Conservation (phyloP, 164 flowering plant species). For the Berberis thunbergii region DNA sequence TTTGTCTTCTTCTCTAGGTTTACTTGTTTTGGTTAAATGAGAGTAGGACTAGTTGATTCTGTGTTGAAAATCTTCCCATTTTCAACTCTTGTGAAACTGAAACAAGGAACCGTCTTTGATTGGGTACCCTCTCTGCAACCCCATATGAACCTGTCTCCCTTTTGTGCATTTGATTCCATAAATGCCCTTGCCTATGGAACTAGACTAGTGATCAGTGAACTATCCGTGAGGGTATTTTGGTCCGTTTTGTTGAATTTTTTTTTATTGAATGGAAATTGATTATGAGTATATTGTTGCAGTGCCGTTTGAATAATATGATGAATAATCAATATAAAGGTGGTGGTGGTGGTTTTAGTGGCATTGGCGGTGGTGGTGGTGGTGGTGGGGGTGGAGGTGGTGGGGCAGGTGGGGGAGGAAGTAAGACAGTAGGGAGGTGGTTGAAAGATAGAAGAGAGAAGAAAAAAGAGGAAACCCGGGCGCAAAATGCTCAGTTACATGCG, state of each 20-base stretch:
- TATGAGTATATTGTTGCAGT: constrained; percentile 12
- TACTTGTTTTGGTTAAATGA: not conserved
- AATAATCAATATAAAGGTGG: constrained; percentile 31
- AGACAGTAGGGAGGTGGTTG: constrained; percentile 95
- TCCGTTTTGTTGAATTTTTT: not conserved
- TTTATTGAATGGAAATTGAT: not conserved
- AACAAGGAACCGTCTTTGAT: constrained; percentile 7
- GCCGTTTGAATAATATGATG: constrained; percentile 35
- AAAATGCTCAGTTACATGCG: constrained; percentile 90
- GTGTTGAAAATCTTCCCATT: not conserved
- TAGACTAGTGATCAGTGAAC: too few relatives aligned
- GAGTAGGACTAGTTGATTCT: not conserved
- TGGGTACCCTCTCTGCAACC: constrained; percentile 2
- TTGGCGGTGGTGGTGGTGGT: constrained; percentile 37
- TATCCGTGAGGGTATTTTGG: too few relatives aligned
- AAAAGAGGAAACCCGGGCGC: constrained; percentile 84
- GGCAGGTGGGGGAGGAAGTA: constrained; percentile 45
- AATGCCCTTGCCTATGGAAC: not conserved
- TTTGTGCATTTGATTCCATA: not conserved
- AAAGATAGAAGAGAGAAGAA: constrained; percentile 92
- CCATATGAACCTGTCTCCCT: not conserved
- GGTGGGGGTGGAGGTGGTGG: constrained; percentile 14
- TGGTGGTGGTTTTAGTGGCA: constrained; percentile 15
- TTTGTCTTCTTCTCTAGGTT: not conserved
- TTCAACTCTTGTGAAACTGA: not conserved